These are phyloP conservation scores for Dactylellina haptotyla DNA, from an alignment of 2,329 filamentous ascomycete species.

Conservation along the genomic window DNA sequence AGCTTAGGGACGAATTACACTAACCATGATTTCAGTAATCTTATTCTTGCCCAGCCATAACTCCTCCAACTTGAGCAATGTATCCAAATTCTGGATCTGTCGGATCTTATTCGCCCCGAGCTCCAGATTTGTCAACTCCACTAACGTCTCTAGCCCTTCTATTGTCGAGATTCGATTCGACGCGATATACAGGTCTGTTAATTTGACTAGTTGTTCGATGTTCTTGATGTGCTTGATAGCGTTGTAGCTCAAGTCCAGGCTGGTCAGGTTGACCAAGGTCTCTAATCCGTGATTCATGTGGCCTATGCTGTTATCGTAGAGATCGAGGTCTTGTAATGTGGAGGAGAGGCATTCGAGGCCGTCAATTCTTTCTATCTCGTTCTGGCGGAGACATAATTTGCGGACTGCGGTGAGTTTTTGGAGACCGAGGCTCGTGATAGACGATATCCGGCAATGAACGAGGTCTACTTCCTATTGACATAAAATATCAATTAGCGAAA, in stretches of 20 bases:
- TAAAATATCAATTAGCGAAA: background rate
- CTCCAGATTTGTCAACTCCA: constrained; percentile 82
- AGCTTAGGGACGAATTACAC: background rate
- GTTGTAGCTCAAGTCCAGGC: constrained; percentile 94
- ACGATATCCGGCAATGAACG: constrained; percentile 84
- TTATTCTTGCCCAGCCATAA: constrained; percentile 98
- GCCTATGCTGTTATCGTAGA: constrained; percentile 95
- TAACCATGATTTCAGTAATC: constrained; percentile 79
- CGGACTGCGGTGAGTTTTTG: constrained; percentile 77
- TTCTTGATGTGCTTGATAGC: constrained; percentile 97
- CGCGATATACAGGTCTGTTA: constrained; percentile 89
- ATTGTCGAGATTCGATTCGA: constrained; percentile 93
- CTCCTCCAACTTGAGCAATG: constrained; percentile 80
- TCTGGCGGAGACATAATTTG: constrained; percentile 90
- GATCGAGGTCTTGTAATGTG: constrained; percentile 83
- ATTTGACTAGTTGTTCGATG: constrained; percentile 68
- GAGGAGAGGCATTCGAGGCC: constrained; percentile 73
- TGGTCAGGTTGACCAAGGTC: constrained; percentile 76
- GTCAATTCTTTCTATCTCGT: constrained; percentile 82
- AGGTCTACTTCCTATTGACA: constrained; percentile 79
- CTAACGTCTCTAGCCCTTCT: constrained; percentile 80
- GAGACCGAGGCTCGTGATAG: constrained; percentile 79
- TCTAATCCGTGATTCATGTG: constrained; percentile 83
- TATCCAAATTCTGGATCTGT: constrained; percentile 85
- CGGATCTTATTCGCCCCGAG: constrained; percentile 91